Conservation (phyloP, 805 yeast genomes). For the Kazachstania africana region DNA sequence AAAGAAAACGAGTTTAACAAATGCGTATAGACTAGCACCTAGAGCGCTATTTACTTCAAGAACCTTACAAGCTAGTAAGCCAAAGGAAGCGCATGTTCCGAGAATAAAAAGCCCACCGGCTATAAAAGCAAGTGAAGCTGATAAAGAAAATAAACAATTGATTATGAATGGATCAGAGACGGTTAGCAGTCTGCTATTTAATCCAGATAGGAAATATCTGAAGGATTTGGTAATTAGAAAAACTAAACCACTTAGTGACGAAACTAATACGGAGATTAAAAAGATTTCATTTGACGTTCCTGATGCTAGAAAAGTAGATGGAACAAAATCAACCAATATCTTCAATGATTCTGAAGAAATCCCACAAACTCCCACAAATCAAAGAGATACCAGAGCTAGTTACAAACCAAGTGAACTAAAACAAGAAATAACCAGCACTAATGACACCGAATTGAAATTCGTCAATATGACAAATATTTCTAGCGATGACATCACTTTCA, state of each 20-base stretch:
- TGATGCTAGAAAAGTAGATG: not conserved
- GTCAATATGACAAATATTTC: not conserved
- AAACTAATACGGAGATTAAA: not conserved
- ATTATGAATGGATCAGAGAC: not conserved
- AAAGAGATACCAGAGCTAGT: no score
- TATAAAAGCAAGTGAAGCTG: not conserved
- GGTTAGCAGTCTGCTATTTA: conserved; percentile 10
- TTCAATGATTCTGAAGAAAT: not conserved
- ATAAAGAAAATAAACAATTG: not conserved
- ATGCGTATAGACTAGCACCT: conserved; percentile 57
- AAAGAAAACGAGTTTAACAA: conserved; percentile 43
- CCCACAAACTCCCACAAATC: no score
- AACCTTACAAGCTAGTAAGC: not conserved
- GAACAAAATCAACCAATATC: no score
- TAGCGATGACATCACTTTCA: conserved; percentile 33
- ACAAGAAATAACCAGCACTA: not conserved
- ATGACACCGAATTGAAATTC: not conserved
- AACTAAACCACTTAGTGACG: no score
- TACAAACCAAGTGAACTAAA: not conserved
- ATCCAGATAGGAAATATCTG: conserved; percentile 22
- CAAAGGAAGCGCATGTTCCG: not conserved
- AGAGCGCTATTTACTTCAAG: conserved; percentile 36
- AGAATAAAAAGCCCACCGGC: no score
- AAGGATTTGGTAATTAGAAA: conserved; percentile 19
- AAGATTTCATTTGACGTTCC: not conserved